Evolutionary conservation across 176 grass and related monocot species (phyloP), one percentile per base, ranked within the genome.

Genomic region (Elaeis guineensis): DNA sequence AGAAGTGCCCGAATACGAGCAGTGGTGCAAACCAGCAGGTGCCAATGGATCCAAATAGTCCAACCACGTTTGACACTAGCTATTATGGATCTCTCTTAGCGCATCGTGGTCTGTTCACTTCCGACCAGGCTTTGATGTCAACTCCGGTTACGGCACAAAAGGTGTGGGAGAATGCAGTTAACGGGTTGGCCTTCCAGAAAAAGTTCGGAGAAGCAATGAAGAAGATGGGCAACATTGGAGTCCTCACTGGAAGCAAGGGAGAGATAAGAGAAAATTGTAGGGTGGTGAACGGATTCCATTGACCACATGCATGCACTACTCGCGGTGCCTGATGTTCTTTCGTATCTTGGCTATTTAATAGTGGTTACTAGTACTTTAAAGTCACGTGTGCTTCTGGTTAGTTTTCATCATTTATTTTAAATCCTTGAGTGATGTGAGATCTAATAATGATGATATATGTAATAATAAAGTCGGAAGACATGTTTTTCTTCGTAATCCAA

Each of bases 191-290:
- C 16, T 98, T 92, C 76, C 79, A 80, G 71, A 68, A 23, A 49
- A 81, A 83, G 54, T 98, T 98, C 60, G 82, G 82, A n/a, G 65
- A 54, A 0, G 79, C 82, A 9, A 98, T 98, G 84, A 73, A 81
- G 24, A 98, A 65, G 81, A 89, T 98, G 93, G 88, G 93, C 0
- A 21, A 64, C 23, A 59, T 93, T 59, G 82, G 69, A 14, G 87
- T 81, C 44, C 76, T 92, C 72, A 93, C 82, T 21, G 84, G 88
- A 23, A 44, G 1, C 59, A 54, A 51, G 15, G 93, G 93, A 9
- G 72, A 80, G 84, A 64, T 98, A 57, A 76, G 88, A 66, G 30
- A 32, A 49, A 86, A 86, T 72, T 98, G 93, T 70, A 86, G 93
- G 61, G 77, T 73, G 17, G 71, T 58, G 69, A 76, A 91, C 76